These are phyloP conservation scores for Misopates orontium DNA, from an alignment of 257 asterid species.

Conservation along the genomic window DNA sequence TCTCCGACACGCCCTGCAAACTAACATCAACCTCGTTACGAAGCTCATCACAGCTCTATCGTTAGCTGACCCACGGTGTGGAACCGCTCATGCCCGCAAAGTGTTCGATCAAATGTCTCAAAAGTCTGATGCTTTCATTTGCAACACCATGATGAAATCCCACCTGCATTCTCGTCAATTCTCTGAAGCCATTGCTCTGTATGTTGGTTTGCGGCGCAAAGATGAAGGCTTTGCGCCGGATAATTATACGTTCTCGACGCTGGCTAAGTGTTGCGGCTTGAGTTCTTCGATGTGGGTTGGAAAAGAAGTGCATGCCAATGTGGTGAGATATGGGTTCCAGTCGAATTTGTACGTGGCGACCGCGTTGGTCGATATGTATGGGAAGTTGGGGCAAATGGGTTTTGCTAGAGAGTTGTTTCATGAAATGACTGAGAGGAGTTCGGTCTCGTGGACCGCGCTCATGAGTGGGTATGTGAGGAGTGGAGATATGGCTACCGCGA, in stretches of 20 bases:
- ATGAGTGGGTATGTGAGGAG: constrained; percentile 66
- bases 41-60: constrained; percentile 66
- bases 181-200: constrained; percentile 43
- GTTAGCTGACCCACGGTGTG: constrained; percentile 41
- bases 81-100: constrained; percentile 63
- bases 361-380: constrained; percentile 88
- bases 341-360: constrained; percentile 73
- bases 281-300: constrained; percentile 54
- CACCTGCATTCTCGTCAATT: constrained; percentile 56
- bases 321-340: constrained; percentile 54
- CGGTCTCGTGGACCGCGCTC: constrained; percentile 90
- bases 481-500: constrained; percentile 56
- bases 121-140: constrained; percentile 61
- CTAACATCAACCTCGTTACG: constrained; percentile 69
- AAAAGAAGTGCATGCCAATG: constrained; percentile 64
- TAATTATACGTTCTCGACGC: constrained; percentile 71
- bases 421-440: constrained; percentile 72
- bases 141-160: constrained; percentile 90
- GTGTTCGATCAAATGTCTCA: constrained; percentile 57
- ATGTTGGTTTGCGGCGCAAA: constrained; percentile 41
- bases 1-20: constrained; percentile 58
- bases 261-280: constrained; percentile 77
- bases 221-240: constrained; percentile 65
- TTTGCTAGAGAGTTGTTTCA: constrained; percentile 63
- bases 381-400: constrained; percentile 65